These are phyloP conservation scores for Penicillium glabrum DNA, from an alignment of 2,329 filamentous ascomycete species.

Conservation along the genomic window DNA sequence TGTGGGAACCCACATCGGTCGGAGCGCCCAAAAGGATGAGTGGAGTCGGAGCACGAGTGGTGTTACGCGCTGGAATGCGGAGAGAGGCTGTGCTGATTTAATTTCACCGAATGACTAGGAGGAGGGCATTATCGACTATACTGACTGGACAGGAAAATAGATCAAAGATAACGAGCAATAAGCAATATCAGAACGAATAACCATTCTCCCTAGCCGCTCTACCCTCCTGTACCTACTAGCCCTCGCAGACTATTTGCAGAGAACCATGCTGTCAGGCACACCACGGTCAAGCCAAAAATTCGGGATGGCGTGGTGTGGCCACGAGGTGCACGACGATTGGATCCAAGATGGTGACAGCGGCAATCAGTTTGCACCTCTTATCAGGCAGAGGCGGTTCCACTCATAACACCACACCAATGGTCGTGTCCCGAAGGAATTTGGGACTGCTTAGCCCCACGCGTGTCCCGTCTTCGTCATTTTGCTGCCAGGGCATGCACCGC, in stretches of 20 bases:
- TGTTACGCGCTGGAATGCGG: constrained; percentile 18
- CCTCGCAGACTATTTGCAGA: neutral
- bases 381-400: constrained; percentile 5
- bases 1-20: constrained; percentile 10
- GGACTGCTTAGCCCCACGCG: constrained; percentile 11
- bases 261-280: neutral
- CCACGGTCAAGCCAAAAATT: neutral
- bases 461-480: constrained; percentile 21
- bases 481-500: constrained; percentile 10
- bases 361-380: constrained; percentile 24
- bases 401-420: constrained; percentile 3
- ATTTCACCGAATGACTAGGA: neutral
- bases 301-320: constrained; percentile 15
- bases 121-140: neutral
- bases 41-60: constrained; percentile 11
- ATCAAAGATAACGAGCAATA: neutral
- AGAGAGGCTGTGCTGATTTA: constrained; percentile 10
- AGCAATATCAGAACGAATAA: neutral
- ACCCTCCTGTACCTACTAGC: neutral
- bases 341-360: constrained; percentile 22
- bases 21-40: constrained; percentile 12
- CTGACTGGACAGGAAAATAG: too few relatives aligned
- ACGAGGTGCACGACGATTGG: constrained; percentile 23
- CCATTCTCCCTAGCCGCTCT: neutral
- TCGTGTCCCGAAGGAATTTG: constrained; percentile 6